phyloP scores from a whole-genome alignment of 371 early-diverging fungal genomes.

The Dipsacomyces acuminosporus region DNA sequence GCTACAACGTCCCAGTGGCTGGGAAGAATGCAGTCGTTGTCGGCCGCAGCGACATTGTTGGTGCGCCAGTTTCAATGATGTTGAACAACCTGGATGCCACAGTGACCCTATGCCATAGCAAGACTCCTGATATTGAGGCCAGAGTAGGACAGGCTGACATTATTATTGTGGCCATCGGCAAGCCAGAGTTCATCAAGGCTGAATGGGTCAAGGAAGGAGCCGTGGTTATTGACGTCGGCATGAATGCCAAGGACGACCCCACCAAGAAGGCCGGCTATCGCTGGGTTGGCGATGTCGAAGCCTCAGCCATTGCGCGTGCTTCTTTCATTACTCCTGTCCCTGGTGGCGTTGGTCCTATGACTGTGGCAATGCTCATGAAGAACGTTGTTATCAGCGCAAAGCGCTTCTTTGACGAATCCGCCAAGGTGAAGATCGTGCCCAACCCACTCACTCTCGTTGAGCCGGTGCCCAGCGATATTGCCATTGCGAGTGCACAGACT shows the following conservation, averaged over 20 bases:
- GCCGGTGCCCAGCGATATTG: conserved; percentile 90
- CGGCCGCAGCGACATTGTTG: conserved; percentile 93
- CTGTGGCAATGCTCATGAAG: conserved; percentile 89
- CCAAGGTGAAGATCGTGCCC: conserved; percentile 51
- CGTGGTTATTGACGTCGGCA: conserved; percentile 93
- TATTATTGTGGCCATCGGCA: conserved; percentile 83
- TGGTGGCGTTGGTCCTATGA: conserved; percentile 97
- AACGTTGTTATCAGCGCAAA: conserved; percentile 78
- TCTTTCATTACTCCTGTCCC: conserved; percentile 89
- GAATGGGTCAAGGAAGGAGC: conserved; percentile 89
- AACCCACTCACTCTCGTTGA: conserved; percentile 58
- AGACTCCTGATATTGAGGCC: conserved; percentile 65
- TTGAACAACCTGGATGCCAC: conserved; percentile 77
- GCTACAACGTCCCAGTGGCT: conserved; percentile 56
- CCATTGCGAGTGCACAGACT: conserved; percentile 81
- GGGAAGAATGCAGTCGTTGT: conserved; percentile 87
- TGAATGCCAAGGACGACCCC: conserved; percentile 74
- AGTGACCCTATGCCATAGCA: conserved; percentile 88
- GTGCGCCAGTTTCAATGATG: conserved; percentile 81
- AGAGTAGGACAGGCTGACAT: conserved; percentile 79
- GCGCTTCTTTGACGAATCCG: conserved; percentile 60
- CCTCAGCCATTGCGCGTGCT: conserved; percentile 61
- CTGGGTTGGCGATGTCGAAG: conserved; percentile 92
- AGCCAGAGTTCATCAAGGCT: conserved; percentile 72
- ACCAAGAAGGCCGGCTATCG: conserved; percentile 82